Evolutionary conservation across 2,329 filamentous ascomycete genomes (phyloP).

Genomic region (Hansfordia pulvinata): DNA sequence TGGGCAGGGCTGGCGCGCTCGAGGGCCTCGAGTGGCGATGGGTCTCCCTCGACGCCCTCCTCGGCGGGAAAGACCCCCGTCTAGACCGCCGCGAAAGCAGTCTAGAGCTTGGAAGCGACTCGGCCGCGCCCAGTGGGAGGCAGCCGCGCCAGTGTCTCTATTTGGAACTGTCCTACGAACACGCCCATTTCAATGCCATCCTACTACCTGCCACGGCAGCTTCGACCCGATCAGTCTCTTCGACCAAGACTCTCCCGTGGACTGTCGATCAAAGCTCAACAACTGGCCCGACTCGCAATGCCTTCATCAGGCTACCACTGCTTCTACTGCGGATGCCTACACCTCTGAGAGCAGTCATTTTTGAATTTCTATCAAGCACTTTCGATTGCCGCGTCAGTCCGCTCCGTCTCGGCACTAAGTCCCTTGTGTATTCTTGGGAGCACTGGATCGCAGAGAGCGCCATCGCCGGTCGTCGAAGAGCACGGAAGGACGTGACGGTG

Average conservation of each 20-base stretch:
- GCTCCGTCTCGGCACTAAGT: slow-evolving; percentile 34
- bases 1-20: slow-evolving; percentile 27
- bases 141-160: slow-evolving; percentile 13
- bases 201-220: too few relatives aligned
- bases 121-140: background rate
- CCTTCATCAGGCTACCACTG: slow-evolving; percentile 35
- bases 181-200: slow-evolving; percentile 33
- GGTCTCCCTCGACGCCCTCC: slow-evolving; percentile 20
- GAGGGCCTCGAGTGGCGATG: slow-evolving; percentile 33
- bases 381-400: slow-evolving; percentile 44
- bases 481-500: slow-evolving; percentile 32
- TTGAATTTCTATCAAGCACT: slow-evolving; percentile 35
- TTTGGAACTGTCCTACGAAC: slow-evolving; percentile 39
- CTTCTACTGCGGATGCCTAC: slow-evolving; percentile 42
- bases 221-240: too few relatives aligned
- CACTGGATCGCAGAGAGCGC: slow-evolving; percentile 30
- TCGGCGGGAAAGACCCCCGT: slow-evolving; percentile 7
- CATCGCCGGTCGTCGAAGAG: slow-evolving; percentile 16
- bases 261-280: background rate
- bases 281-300: background rate
- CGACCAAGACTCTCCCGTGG: slow-evolving; percentile 4
- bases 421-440: slow-evolving; percentile 35
- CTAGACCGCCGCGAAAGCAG: background rate
- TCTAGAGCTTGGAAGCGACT: background rate
- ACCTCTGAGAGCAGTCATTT: slow-evolving; percentile 31